These are phyloP conservation scores for Cordyceps pruinosa DNA, from an alignment of 2,329 filamentous ascomycete genomes.

Conservation along the genomic window DNA sequence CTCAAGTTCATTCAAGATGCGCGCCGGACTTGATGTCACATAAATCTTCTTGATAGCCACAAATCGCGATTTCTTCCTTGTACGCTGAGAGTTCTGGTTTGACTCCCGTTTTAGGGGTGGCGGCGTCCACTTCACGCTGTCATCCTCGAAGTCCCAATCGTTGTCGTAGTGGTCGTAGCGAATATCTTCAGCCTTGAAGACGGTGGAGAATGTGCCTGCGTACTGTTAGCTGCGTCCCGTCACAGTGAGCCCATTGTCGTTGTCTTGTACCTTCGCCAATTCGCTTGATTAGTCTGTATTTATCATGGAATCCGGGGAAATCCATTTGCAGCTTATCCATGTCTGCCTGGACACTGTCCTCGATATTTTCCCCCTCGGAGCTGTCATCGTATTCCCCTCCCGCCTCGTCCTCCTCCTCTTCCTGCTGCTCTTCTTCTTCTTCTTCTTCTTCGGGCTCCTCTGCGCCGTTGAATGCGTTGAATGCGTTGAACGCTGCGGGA, in stretches of 20 bases:
- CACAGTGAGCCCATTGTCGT: neutral
- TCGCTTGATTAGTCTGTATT: conserved; percentile 87
- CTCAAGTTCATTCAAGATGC: conserved; percentile 94
- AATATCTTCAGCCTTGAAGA: conserved; percentile 96
- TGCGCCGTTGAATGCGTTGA: no score
- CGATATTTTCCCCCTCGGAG: conserved; percentile 57
- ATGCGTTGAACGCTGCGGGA: conserved; percentile 19
- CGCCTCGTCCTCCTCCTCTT: conserved; percentile 27
- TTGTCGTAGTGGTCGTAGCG: conserved; percentile 78
- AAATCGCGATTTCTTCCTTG: conserved; percentile 52
- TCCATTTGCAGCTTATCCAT: conserved; percentile 78
- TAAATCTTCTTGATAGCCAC: conserved; percentile 99
- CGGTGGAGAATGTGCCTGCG: conserved; percentile 93
- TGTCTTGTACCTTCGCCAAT: conserved; percentile 82
- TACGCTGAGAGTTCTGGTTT: conserved; percentile 29
- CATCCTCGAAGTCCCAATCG: conserved; percentile 72
- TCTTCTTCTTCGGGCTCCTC: conserved; percentile 24
- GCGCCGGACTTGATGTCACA: conserved; percentile 87
- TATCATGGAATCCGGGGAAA: conserved; percentile 76
- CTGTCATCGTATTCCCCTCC: conserved; percentile 36
- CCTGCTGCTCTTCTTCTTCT: conserved; percentile 14
- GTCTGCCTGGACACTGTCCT: conserved; percentile 68
- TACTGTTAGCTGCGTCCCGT: conserved; percentile 13
- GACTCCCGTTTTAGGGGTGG: conserved; percentile 52
- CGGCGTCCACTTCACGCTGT: conserved; percentile 60